phyloP scores from a whole-genome alignment of 2,329 filamentous ascomycete genomes.

The Beauveria pseudobassiana region DNA sequence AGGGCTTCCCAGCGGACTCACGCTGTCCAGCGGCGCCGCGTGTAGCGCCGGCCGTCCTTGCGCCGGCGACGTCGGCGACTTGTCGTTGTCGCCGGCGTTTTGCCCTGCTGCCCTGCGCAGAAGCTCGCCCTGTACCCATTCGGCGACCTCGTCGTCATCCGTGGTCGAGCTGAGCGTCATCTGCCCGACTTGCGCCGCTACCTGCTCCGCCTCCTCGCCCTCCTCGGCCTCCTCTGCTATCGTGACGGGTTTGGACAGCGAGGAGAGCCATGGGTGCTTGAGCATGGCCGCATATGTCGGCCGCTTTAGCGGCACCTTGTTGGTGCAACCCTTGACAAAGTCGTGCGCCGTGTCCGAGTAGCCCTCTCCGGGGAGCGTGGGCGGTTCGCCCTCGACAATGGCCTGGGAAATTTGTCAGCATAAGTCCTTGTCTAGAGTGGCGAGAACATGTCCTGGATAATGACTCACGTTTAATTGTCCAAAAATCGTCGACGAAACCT shows the following conservation, averaged over 20 bases:
- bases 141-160: slow-evolving; percentile 74
- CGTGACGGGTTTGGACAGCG: slow-evolving; percentile 67
- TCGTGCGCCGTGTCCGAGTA: slow-evolving; percentile 76
- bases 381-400: slow-evolving; percentile 95
- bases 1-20: slow-evolving; percentile 47
- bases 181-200: slow-evolving; percentile 36
- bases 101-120: slow-evolving; percentile 29
- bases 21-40: slow-evolving; percentile 72
- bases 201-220: slow-evolving; percentile 36
- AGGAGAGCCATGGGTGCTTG: slow-evolving; percentile 78
- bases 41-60: slow-evolving; percentile 73
- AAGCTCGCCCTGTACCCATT: slow-evolving; percentile 72
- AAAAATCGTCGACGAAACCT: slow-evolving; percentile 98
- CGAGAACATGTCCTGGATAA: neutral
- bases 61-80: slow-evolving; percentile 24
- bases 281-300: slow-evolving; percentile 90
- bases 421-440: neutral
- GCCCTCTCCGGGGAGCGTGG: slow-evolving; percentile 68
- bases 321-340: slow-evolving; percentile 83
- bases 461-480: slow-evolving; percentile 85
- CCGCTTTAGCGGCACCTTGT: slow-evolving; percentile 87
- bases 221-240: slow-evolving; percentile 66
- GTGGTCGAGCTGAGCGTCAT: slow-evolving; percentile 33
- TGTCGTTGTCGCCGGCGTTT: slow-evolving; percentile 26
- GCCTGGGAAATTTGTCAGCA: slow-evolving; percentile 49